Conservation (phyloP, 1,284 basidiomycete species). For the Boletus semigastroideus region DNA sequence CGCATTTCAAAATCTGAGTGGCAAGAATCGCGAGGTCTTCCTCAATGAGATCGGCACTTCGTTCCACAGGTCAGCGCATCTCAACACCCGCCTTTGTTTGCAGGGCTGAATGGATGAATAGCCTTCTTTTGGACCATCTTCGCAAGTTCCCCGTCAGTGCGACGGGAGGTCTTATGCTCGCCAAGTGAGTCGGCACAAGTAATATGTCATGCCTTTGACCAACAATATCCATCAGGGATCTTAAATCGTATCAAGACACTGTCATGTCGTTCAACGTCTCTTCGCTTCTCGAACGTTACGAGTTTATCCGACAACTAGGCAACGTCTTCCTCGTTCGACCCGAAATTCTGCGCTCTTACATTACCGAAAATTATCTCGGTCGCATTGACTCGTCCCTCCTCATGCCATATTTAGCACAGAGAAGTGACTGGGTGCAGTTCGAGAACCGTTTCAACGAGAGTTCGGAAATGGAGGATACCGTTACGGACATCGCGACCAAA, state of each 20-base stretch:
- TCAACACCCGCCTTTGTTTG: not conserved
- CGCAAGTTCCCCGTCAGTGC: slow-evolving; percentile 97
- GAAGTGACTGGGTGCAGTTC: slow-evolving; percentile 86
- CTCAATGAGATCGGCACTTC: slow-evolving; percentile 92
- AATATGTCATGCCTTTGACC: not conserved
- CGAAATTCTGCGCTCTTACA: slow-evolving; percentile 90
- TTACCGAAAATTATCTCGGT: slow-evolving; percentile 88
- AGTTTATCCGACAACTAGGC: slow-evolving; percentile 97
- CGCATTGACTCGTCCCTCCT: slow-evolving; percentile 87
- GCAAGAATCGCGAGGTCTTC: slow-evolving; percentile 91
- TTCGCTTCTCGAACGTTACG: slow-evolving; percentile 91
- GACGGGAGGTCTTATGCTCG: slow-evolving; percentile 96
- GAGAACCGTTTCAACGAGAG: slow-evolving; percentile 73
- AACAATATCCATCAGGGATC: slow-evolving; percentile 59
- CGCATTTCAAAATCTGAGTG: slow-evolving; percentile 74
- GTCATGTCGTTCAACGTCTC: slow-evolving; percentile 81
- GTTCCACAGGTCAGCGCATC: slow-evolving; percentile 76
- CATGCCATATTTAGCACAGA: slow-evolving; percentile 87
- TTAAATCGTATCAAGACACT: slow-evolving; percentile 95
- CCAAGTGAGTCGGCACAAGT: slow-evolving; percentile 66
- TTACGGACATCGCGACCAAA: slow-evolving; percentile 42
- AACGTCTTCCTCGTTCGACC: slow-evolving; percentile 96
- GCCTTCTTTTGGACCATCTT: slow-evolving; percentile 91
- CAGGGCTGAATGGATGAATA: slow-evolving; percentile 34
- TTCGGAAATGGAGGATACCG: slow-evolving; percentile 44